Evolutionary conservation across 2,329 filamentous ascomycete species (phyloP).

Genomic region (Alternaria longipes): DNA sequence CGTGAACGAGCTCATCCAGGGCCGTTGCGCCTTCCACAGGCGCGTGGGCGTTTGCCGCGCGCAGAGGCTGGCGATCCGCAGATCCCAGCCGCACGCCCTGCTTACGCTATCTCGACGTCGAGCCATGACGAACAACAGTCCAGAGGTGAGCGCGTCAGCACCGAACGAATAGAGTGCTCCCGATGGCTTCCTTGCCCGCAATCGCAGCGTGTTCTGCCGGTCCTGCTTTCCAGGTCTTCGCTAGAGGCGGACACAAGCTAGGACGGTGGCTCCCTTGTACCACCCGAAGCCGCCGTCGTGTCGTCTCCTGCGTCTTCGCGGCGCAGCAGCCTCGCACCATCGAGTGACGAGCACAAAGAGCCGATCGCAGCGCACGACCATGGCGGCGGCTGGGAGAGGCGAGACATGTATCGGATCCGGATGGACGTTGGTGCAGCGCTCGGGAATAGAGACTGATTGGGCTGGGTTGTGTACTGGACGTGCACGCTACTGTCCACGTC

Average conservation of each 20-base stretch:
- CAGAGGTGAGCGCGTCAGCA: not conserved
- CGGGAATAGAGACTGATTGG: not conserved
- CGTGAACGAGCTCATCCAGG: not conserved
- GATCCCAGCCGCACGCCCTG: not conserved
- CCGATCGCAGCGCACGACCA: not conserved
- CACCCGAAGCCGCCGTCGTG: not conserved
- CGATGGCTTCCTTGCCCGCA: not conserved
- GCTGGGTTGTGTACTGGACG: not conserved
- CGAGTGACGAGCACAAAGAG: not conserved
- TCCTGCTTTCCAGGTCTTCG: not conserved
- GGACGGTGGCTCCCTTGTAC: too few species aligned
- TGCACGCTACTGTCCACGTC: not conserved
- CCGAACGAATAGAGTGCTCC: not conserved
- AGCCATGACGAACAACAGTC: too few species aligned
- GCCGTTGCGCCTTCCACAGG: not conserved
- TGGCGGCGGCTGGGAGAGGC: not conserved
- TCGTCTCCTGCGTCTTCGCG: constrained; percentile 1
- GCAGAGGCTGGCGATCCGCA: not conserved
- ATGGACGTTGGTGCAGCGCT: not conserved
- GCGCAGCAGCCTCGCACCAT: not conserved
- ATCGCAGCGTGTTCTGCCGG: not conserved
- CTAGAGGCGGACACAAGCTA: not conserved
- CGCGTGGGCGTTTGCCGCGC: constrained; percentile 6
- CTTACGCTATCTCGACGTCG: constrained; percentile 1
- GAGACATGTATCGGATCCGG: not conserved